Evolutionary conservation across 1,284 basidiomycete species (phyloP), one percentile per base, ranked within the genome.

Genomic region (Leccinum olivaceoglutinosum): DNA sequence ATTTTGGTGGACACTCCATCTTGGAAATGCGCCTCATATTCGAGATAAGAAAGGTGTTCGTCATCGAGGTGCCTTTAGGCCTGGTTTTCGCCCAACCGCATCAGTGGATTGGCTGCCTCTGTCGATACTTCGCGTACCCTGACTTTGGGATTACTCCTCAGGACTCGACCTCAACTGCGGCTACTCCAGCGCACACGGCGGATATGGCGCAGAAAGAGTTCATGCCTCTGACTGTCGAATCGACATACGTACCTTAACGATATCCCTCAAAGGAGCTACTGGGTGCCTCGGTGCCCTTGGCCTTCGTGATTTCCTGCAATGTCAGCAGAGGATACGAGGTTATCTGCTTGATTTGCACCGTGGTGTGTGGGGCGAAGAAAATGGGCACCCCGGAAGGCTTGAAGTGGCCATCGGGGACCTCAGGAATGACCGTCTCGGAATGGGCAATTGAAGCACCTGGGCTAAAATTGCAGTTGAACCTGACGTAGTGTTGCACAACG

Each of bases 1-100:
- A 99, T 76, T 84, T 99, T 36, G 97, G 97, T 51, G 97, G 97
- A 2, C 97, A 99, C 79, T 99, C 97, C 12, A 98, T 99, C 71
- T 85, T 99, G 25, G 97, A 97, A 0, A 99, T 97, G 4, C 88
- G 96, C 36, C 86, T 99, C 66, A 94, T 99, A 69, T 99, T 99
- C 74, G 94, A 98, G 77, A 89, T 99, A 66, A 89, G 97, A 74
- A 98, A 96, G 79, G 80, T 84, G 0, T 96, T 99, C 73, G 90
- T 96, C 12, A 84, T 98, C 53, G 89, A 96, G 64, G 94, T 94
- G 3, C 96, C 96, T 1, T 81, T 99, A 18, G 94, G 95, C 9
- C 81, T 98, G 58, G 89, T 99, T 34, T 99, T 98, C 75, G 93
- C 96, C 64, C 82, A 91, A 70, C 95, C 97, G 1, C 2, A 88